A percentile compares a stretch with the other conserved stretches of the same genome.
These are phyloP conservation scores for Talinum fruticosum DNA, from an alignment of 148 eudicot species.

Conservation along the genomic window DNA sequence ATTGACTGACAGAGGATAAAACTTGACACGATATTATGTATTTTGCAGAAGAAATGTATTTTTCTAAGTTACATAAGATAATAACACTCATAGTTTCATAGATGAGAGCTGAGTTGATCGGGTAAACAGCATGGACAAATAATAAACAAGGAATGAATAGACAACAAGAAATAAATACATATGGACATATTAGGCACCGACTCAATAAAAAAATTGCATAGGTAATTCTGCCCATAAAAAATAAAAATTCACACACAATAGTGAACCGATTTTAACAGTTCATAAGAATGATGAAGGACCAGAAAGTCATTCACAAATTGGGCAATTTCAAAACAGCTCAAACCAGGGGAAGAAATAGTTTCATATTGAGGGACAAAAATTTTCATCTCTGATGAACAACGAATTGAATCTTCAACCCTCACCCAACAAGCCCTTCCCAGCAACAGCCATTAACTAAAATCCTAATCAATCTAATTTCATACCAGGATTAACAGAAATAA, in stretches of 20 bases:
- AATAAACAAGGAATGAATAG: background rate
- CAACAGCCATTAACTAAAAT: background rate
- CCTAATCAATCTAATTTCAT: background rate
- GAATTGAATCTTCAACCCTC: constrained; percentile 4
- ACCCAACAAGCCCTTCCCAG: background rate
- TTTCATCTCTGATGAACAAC: background rate
- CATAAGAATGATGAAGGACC: background rate
- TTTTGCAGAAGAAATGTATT: background rate
- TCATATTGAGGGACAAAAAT: background rate
- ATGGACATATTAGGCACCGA: background rate
- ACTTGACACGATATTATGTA: constrained; percentile 10
- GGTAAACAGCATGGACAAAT: too few species aligned
- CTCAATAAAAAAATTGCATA: background rate
- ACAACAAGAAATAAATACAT: background rate
- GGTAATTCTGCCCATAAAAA: background rate
- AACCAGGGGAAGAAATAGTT: background rate
- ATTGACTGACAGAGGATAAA: background rate
- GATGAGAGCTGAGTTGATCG: background rate
- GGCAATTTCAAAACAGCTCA: background rate
- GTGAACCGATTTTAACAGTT: background rate
- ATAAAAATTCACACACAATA: background rate
- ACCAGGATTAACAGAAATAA: background rate
- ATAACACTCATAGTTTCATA: background rate
- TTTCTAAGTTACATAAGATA: background rate
- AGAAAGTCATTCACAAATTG: background rate